Evolutionary conservation across 805 yeast species (phyloP), one percentile per base, ranked within the genome.

Genomic region (Yarrowia deformans): DNA sequence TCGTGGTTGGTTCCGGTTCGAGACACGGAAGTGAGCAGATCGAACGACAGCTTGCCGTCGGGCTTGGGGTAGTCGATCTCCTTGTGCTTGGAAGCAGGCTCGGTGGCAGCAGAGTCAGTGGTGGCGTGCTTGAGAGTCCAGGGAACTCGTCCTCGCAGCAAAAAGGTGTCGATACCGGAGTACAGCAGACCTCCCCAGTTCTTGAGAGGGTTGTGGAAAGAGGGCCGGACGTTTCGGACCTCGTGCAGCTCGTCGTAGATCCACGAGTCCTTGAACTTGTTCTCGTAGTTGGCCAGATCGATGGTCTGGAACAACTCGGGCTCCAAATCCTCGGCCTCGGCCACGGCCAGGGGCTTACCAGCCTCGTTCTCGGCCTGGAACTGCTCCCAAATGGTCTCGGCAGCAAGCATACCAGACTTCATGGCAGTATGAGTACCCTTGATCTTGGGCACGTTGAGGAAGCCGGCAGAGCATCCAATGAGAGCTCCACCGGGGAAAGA

Each of bases 381-480:
- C 9, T 81, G 84, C 60, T 83, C 81, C 74, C 82, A 92, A 50
- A 93, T 90, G 29, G 84, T 77, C 75, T 95, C 98, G 1, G 98
- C 99, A 1, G 99, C 99, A 37, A 95, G 79, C 84, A 95, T 88
- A 40, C 98, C 99, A 10, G 95, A 84, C 79, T 95, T 95, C 87
- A 95, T 91, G 0, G 99, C 98, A 0, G 97, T 94, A 78, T 95
- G 99, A 0, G 98, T 89, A 16, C 99, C 99, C 80, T 95, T 95
- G 75, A 95, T 91, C 79, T 94, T 95, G 67, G 99, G 98, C 54
- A 95, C 98, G 77, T 95, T 95, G 87, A 95, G 85, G 78, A 95
- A 94, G 0, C 99, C 99, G 3, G 99, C 99, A 69, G 96, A 82
- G 69, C 97, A 95, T 40, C 99, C 99, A 48, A 95, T 94, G 37